phyloP scores from a whole-genome alignment of 306 rosid species.

The Alnus rubra region DNA sequence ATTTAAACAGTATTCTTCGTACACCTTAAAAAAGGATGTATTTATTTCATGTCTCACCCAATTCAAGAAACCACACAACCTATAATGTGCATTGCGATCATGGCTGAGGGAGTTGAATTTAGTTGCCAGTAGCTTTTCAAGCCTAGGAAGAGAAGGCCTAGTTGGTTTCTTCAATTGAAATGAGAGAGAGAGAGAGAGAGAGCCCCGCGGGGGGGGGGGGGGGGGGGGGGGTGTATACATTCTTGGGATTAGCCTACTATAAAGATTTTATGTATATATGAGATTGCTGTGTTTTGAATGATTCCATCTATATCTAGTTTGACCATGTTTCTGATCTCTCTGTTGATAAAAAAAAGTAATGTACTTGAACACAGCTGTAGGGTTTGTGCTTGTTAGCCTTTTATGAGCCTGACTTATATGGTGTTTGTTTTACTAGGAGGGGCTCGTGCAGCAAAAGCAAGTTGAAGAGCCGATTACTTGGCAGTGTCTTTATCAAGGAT shows the following conservation, averaged over 20 bases:
- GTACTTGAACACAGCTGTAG: not conserved
- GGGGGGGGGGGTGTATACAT: no score
- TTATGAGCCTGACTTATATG: constrained; percentile 26
- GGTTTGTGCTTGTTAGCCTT: constrained; percentile 9
- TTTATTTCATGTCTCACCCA: not conserved
- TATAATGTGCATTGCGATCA: not conserved
- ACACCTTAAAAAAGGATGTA: not conserved
- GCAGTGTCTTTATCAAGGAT: constrained; percentile 32
- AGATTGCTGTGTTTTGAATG: not conserved
- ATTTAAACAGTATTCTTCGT: not conserved
- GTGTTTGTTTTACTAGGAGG: constrained; percentile 47
- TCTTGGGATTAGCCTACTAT: no score
- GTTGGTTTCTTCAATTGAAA: not conserved
- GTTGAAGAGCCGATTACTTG: constrained; percentile 40
- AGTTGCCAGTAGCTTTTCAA: not conserved
- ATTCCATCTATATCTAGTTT: not conserved
- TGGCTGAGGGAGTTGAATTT: not conserved
- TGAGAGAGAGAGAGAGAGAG: not conserved
- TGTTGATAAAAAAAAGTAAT: not conserved
- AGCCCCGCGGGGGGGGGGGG: no score
- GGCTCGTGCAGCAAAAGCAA: constrained; percentile 46
- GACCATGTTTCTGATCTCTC: not conserved
- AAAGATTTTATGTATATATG: not conserved
- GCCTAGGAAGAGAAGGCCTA: not conserved
- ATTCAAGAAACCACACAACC: not conserved